Evolutionary conservation across 257 asterid species (phyloP), one percentile per base, ranked within the genome.

Genomic region (Misopates orontium): DNA sequence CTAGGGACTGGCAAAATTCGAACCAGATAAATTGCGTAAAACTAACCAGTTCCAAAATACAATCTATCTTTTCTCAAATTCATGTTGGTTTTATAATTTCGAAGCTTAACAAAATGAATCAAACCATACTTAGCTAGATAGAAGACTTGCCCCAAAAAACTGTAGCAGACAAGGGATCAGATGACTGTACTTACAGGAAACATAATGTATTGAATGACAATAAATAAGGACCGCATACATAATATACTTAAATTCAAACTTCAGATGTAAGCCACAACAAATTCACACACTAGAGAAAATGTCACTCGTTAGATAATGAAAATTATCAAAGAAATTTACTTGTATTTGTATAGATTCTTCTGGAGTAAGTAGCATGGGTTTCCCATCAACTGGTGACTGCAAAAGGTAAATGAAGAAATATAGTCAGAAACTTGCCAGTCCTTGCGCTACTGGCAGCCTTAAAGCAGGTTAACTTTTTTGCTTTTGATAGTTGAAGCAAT

Each of bases 331-430:
- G 52, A 62, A 62, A 13, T 75, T 67, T 76, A 91, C 98, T 78
- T 94, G 99, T 72, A 94, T 90, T 65, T 94, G 95, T 76, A 94
- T 94, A 0, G 99, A 94, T 71, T 94, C 96, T 82, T 94, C 99
- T 32, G 99, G 99, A 50, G 99, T 94, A 59, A 93, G 95, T 23
- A 94, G 89, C 99, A 90, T 90, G 55, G 92, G 97, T 73, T 87
- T 93, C 76, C 97, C 99, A 83, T 93, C 95, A 71, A 93, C 96
- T 20, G 99, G 97, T 63, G 99, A 93, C 99, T 93, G 88, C 80
- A 78, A 69, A 78, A 62, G 62, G 51, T 25, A 68, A 78, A 68
- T 20, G 40, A 75, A 48, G 61, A 56, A 44, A 71, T 45, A 32
- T 49, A 56, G 36, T 44, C 8, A 74, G 58, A 17, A 64, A 68